Evolutionary conservation across 768 basidiomycete species (phyloP), one percentile per base, ranked within the genome.

Genomic region (Psilocybe azurescens): DNA sequence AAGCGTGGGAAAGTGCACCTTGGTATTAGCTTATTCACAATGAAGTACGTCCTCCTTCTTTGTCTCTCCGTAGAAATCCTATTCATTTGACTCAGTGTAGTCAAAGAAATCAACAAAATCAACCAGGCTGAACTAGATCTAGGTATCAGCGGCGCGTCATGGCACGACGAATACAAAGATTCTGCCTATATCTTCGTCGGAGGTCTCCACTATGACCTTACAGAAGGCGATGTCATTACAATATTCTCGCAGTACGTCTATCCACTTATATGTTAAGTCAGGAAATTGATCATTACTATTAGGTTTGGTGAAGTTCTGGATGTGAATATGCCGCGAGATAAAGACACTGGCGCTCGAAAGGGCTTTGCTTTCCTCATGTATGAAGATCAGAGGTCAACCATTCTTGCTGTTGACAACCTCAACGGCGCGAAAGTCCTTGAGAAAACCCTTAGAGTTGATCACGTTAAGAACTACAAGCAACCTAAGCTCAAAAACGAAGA

Each of bases 351-450:
- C 28, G 96, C 97, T 72, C 82, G 90, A 0, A 88, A 79, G 70
- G 97, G 97, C 2, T 99, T 99, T 73, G 96, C 87, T 8, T 99
- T 98, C 79, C 81, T 99, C 65, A 98, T 99, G 97, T 99, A 99
- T 75, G 95, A 97, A 77, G 95, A 99, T 75, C 97, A 99, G 77
- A 86, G 94, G 52, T 97, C 94, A 62, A 99, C 97, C 5, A 75
- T 98, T 54, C 83, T 99, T 53, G 97, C 97, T 8, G 97, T 99
- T 64, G 97, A 99, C 79, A 99, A 99, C 79, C 88, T 99, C 75
- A 99, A 97, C 70, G 97, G 97, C 46, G 93, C 95, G 51, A 87
- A 87, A 57, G 90, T 99, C 46, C 79, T 97, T 33, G 94, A 91
- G 14, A 83, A 89, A 67, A 97, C 89, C 2, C 79, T 99, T 54